These are phyloP conservation scores for Ascodesmis nigricans DNA, from an alignment of 495 filamentous ascomycete species.

Conservation along the genomic window DNA sequence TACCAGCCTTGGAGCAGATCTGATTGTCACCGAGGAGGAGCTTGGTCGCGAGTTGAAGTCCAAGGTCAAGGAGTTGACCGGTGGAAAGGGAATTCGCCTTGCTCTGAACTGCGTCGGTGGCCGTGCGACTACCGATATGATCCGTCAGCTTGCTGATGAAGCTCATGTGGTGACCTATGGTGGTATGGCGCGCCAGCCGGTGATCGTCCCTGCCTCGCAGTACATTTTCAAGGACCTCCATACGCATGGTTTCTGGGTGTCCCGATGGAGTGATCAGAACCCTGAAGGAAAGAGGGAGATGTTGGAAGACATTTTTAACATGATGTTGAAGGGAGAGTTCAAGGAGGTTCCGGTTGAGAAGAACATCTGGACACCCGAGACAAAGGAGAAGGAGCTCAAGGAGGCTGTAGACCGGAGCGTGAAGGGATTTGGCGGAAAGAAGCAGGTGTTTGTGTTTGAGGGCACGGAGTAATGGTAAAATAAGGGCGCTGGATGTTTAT, in stretches of 20 bases:
- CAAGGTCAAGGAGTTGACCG: conserved; percentile 38
- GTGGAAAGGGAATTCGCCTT: conserved; percentile 43
- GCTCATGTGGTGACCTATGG: conserved; percentile 82
- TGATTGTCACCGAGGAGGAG: conserved; percentile 62
- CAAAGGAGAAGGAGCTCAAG: conserved; percentile 37
- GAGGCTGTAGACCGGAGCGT: conserved; percentile 55
- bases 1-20: conserved; percentile 45
- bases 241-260: conserved; percentile 89
- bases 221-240: conserved; percentile 77
- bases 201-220: conserved; percentile 50
- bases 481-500: no score
- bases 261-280: conserved; percentile 60
- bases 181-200: conserved; percentile 72
- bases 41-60: conserved; percentile 36
- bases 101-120: conserved; percentile 94
- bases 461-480: conserved; percentile 3
- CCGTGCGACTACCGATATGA: conserved; percentile 48
- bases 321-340: conserved; percentile 54
- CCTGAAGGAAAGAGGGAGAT: conserved; percentile 52
- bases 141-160: conserved; percentile 38
- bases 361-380: conserved; percentile 59
- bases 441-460: conserved; percentile 71
- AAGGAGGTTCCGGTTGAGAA: conserved; percentile 60
- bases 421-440: conserved; percentile 58
- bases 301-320: conserved; percentile 54